Percentiles rank a stretch among this genome's conserved stretches.
Evolutionary conservation across 2,329 filamentous ascomycete genomes (phyloP).

Genomic region (Emericellopsis cladophorae): DNA sequence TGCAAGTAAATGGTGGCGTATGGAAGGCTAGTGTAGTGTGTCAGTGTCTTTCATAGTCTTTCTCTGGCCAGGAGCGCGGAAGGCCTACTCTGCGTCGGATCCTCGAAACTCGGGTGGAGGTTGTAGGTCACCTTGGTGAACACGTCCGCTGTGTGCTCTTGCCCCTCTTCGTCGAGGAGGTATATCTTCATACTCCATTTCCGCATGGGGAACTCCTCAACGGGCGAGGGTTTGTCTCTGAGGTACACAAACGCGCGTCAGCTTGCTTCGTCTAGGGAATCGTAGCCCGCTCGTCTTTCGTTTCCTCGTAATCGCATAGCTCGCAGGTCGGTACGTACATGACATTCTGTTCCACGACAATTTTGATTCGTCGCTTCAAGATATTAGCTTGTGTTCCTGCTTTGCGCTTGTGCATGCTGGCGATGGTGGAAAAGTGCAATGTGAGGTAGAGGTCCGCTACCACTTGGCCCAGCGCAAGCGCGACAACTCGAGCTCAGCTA

Average conservation of each 20-base stretch:
- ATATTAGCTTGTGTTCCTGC: constrained; percentile 11
- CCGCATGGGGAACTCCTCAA: constrained; percentile 85
- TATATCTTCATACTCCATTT: constrained; percentile 82
- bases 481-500: too few species aligned
- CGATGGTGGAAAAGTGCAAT: too few species aligned
- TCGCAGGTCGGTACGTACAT: constrained; percentile 47
- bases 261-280: constrained; percentile 3
- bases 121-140: constrained; percentile 92
- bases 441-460: too few species aligned
- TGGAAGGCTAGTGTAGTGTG: constrained; percentile 48
- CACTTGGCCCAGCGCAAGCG: too few species aligned
- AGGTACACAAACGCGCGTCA: constrained; percentile 2
- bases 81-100: constrained; percentile 68
- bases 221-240: constrained; percentile 67
- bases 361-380: constrained; percentile 74
- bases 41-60: neutral
- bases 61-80: neutral
- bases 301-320: neutral
- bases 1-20: constrained; percentile 75
- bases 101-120: constrained; percentile 86
- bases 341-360: constrained; percentile 83
- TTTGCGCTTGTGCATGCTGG: neutral
- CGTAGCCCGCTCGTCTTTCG: neutral
- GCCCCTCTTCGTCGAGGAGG: constrained; percentile 74
- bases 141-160: constrained; percentile 68